Evolutionary conservation across 208 protist species (phyloP).

Genomic region (Trypanosoma theileri): DNA sequence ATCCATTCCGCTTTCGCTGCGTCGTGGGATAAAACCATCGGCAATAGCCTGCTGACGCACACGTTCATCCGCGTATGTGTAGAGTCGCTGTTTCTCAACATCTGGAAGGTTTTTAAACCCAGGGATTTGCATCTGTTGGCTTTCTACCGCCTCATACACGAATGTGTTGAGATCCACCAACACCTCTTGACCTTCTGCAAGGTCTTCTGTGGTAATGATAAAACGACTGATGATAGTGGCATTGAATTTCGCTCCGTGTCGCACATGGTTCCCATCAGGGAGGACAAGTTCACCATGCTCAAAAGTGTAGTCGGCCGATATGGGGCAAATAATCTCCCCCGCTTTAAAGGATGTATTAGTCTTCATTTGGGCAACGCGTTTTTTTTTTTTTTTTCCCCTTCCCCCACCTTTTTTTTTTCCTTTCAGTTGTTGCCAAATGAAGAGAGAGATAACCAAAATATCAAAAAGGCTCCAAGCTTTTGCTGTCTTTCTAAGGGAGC

Average conservation of each 20-base stretch:
- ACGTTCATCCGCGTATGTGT: conserved; percentile 71
- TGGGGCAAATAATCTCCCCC: conserved; percentile 73
- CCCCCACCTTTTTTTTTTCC: conserved; percentile 15
- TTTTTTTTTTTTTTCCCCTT: background rate
- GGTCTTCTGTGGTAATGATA: conserved; percentile 52
- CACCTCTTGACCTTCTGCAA: conserved; percentile 45
- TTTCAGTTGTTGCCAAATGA: background rate
- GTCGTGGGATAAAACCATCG: conserved; percentile 65
- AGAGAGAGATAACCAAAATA: too few species aligned
- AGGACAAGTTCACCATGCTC: conserved; percentile 46
- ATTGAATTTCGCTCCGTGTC: conserved; percentile 62
- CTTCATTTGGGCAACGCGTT: conserved; percentile 37
- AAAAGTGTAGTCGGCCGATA: conserved; percentile 42
- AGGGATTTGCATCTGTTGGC: background rate
- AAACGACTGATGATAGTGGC: conserved; percentile 80
- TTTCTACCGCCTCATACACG: conserved; percentile 59
- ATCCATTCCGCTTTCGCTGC: conserved; percentile 48
- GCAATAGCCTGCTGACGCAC: conserved; percentile 71
- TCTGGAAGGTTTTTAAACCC: conserved; percentile 68
- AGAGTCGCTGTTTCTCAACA: conserved; percentile 61
- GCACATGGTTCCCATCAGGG: conserved; percentile 41
- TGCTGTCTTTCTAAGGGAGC: too few species aligned
- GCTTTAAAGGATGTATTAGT: conserved; percentile 31
- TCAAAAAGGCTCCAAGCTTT: too few species aligned
- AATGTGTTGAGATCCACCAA: conserved; percentile 66